These are phyloP conservation scores for Verticillium klebahnii DNA, from an alignment of 2,329 filamentous ascomycete species.

Conservation along the genomic window DNA sequence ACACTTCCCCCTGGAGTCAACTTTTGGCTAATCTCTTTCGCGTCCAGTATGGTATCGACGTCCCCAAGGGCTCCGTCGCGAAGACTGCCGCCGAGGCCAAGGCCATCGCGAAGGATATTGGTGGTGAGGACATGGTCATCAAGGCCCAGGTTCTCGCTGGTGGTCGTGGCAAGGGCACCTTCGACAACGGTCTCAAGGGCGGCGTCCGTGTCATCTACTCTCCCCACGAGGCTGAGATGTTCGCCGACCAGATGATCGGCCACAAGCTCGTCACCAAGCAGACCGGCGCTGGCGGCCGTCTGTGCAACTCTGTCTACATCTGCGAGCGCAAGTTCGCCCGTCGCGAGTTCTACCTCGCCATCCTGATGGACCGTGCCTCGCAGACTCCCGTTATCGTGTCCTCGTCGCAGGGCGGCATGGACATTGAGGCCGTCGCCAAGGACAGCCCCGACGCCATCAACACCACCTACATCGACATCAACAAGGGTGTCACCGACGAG, in stretches of 20 bases:
- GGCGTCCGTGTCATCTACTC: conserved; percentile 99
- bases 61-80: conserved; percentile 86
- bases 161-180: conserved; percentile 94
- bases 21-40: background rate
- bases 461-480: conserved; percentile 91
- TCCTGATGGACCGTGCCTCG: conserved; percentile 93
- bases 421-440: conserved; percentile 98
- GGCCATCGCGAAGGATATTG: conserved; percentile 83
- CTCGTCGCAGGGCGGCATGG: conserved; percentile 97
- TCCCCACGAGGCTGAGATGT: conserved; percentile 93
- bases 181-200: conserved; percentile 98
- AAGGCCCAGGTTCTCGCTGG: conserved; percentile 98
- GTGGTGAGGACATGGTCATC: conserved; percentile 96
- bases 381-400: conserved; percentile 95
- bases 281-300: conserved; percentile 86
- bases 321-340: conserved; percentile 99
- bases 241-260: conserved; percentile 98
- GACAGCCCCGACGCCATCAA: conserved; percentile 94
- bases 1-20: background rate
- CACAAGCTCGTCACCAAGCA: conserved; percentile 99
- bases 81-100: conserved; percentile 82
- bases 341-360: conserved; percentile 97
- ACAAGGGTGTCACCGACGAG: conserved; percentile 90
- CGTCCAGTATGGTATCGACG: conserved; percentile 82
- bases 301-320: conserved; percentile 98